These are phyloP conservation scores for Ramichloridium luteum DNA, from an alignment of 2,329 filamentous ascomycete species.

Conservation along the genomic window DNA sequence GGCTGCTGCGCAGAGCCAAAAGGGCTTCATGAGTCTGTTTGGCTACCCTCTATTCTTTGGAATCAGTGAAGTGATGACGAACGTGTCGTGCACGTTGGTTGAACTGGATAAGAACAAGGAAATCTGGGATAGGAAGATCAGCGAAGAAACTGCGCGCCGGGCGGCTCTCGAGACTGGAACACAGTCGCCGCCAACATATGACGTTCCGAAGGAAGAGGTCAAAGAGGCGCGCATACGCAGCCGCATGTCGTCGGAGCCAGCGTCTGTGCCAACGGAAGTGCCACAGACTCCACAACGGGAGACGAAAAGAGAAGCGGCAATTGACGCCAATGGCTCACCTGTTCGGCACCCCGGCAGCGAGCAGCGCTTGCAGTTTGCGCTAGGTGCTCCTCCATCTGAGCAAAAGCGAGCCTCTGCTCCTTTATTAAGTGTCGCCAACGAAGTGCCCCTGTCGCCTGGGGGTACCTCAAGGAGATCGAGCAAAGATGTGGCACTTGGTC, in stretches of 20 bases:
- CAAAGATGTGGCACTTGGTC: constrained; percentile 26
- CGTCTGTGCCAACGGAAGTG: constrained; percentile 11
- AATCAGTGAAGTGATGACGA: constrained; percentile 73
- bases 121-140: constrained; percentile 58
- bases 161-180: constrained; percentile 14
- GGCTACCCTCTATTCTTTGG: constrained; percentile 84
- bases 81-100: constrained; percentile 69
- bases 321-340: constrained; percentile 8
- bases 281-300: constrained; percentile 15
- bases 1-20: constrained; percentile 75
- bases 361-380: constrained; percentile 15
- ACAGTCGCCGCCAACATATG: constrained; percentile 17
- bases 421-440: constrained; percentile 10
- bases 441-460: constrained; percentile 14
- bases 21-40: constrained; percentile 94
- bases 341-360: constrained; percentile 15
- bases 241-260: constrained; percentile 21
- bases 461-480: constrained; percentile 22
- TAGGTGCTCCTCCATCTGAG: constrained; percentile 12
- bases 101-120: constrained; percentile 68
- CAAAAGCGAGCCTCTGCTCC: constrained; percentile 18
- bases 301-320: constrained; percentile 10
- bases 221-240: constrained; percentile 20
- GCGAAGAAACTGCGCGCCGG: constrained; percentile 46
- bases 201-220: constrained; percentile 19